Evolutionary conservation across 768 basidiomycete species (phyloP), one percentile per base, ranked within the genome.

Genomic region (Lentinula aciculospora): DNA sequence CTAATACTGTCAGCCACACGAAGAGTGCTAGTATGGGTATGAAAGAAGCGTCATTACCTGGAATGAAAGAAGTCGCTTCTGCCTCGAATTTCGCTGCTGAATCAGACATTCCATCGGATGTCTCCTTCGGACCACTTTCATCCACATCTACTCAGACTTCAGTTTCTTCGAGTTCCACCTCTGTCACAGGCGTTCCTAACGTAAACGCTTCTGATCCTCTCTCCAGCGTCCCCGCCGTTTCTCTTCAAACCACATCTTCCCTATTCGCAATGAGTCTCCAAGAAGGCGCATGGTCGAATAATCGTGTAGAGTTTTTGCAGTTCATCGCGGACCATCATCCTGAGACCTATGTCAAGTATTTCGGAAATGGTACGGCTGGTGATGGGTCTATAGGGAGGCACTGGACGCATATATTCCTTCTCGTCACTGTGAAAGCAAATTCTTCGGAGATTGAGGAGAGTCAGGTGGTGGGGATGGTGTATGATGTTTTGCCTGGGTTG

Each of bases 261-360:
- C 3, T 54, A 1, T 54, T 54, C 37, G 25, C 37, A 12, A 44
- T 39, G 32, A 29, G 28, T n/a, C 19, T 56, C 3, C 40, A 56
- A 31, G 27, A 39, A 28, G 55, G 55, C 7, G 55, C 55, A 15
- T 56, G 55, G 55, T 29, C 40, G 25, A 56, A 56, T 21, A 27
- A 46, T 17, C 23, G 31, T 8, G 17, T 8, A 19, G 55, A 45
- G 10, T 28, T 45, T 29, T 19, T 56, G 9, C 21, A 10, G 21
- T 56, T 56, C 55, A 42, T 34, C 23, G 15, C 44, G 12, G 15
- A 56, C 3, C 13, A 56, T 13, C 40, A 44, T 44, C 55, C 39
- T 15, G 55, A 56, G 21, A 46, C 46, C 15, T 44, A 21, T 6
- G 7, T 4, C 3, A 56, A 56, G 32, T 56, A 56, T 42, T 46